Evolutionary conservation across 176 grass and related monocot genomes (phyloP).

Genomic region (Saccharum officinarum): DNA sequence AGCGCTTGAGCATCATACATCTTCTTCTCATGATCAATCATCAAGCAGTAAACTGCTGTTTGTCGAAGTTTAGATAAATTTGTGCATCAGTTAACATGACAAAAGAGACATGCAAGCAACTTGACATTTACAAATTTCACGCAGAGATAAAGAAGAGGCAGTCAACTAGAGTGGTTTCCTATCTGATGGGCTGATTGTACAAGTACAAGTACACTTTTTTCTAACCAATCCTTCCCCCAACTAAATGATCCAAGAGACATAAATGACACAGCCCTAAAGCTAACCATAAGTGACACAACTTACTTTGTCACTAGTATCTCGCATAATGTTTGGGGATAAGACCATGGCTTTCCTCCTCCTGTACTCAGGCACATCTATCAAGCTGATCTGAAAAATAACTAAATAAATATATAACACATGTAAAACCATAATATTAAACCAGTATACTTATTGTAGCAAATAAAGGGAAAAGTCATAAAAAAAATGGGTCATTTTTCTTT

Average conservation of each 20-base stretch:
- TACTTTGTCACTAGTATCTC: slow-evolving; percentile 86
- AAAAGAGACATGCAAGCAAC: not conserved
- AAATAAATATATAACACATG: slow-evolving; percentile 2
- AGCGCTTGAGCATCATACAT: slow-evolving; percentile 6
- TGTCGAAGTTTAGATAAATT: not conserved
- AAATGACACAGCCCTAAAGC: not conserved
- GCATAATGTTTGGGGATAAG: slow-evolving; percentile 87
- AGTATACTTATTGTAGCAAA: slow-evolving; percentile 8
- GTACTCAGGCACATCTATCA: slow-evolving; percentile 82
- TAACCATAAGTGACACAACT: not conserved
- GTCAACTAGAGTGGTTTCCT: not conserved
- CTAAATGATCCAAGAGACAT: not conserved
- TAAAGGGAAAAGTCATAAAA: slow-evolving; percentile 6
- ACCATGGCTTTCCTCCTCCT: slow-evolving; percentile 71
- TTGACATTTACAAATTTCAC: not conserved
- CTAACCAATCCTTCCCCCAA: not conserved
- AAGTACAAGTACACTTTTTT: not conserved
- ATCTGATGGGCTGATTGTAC: not conserved
- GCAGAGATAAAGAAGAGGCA: not conserved
- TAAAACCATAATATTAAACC: not conserved
- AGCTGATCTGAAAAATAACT: slow-evolving; percentile 68
- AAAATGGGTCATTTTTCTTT: not conserved
- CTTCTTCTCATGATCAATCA: not conserved
- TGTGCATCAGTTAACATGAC: not conserved
- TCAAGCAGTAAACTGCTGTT: not conserved